Conservation (phyloP, 352 stramenopile genomes). For the Globisporangium yorkense region DNA sequence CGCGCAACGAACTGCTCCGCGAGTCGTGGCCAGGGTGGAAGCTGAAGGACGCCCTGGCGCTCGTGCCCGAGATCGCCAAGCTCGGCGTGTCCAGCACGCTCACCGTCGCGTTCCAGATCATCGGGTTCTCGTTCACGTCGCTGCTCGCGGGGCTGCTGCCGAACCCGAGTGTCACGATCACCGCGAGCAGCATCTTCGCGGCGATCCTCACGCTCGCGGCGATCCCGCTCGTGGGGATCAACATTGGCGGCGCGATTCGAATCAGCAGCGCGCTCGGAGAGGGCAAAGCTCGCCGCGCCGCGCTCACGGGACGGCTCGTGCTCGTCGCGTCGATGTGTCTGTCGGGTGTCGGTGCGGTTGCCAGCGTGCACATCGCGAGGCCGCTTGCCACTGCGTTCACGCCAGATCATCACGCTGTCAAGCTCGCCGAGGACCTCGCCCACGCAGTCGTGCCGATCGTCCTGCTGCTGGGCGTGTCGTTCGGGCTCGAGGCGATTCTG, state of each 20-base stretch:
- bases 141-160: constrained; percentile 24
- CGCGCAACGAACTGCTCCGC: constrained; percentile 17
- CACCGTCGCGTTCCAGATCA: constrained; percentile 18
- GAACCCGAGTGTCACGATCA: constrained; percentile 25
- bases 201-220: constrained; percentile 21
- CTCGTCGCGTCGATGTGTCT: constrained; percentile 11
- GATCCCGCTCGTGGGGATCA: constrained; percentile 24
- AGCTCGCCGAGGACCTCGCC: background rate
- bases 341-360: constrained; percentile 11
- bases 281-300: constrained; percentile 19
- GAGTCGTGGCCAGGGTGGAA: constrained; percentile 19
- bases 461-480: constrained; percentile 9
- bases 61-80: constrained; percentile 9
- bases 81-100: constrained; percentile 14
- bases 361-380: constrained; percentile 16
- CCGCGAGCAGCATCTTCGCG: constrained; percentile 28
- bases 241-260: constrained; percentile 25
- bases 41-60: constrained; percentile 6
- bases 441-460: constrained; percentile 7
- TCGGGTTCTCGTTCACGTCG: constrained; percentile 14
- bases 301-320: constrained; percentile 15
- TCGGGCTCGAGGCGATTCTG: constrained; percentile 12
- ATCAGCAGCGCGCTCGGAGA: constrained; percentile 29
- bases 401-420: constrained; percentile 2
- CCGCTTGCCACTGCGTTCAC: constrained; percentile 17